Evolutionary conservation across 2,329 filamentous ascomycete genomes (phyloP).

Genomic region (Kalaharituber pfeilii): DNA sequence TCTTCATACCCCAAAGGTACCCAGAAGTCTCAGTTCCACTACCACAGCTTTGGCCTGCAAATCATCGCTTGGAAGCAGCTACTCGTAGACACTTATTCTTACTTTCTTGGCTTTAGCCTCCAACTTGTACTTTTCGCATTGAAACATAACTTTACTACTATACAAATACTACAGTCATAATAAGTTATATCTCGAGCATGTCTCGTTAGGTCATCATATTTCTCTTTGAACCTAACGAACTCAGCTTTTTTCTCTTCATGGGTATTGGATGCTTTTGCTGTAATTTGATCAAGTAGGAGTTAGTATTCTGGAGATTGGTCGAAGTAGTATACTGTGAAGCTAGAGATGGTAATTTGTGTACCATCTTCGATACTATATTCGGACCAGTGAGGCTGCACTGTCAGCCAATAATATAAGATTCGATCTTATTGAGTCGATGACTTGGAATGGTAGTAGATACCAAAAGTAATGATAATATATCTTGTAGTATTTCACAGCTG

Average conservation of each 20-base stretch:
- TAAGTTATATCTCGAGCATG: too few species aligned
- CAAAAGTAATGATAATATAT: conserved; percentile 29
- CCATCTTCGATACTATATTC: not conserved
- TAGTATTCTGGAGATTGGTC: conserved; percentile 31
- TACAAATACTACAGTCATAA: not conserved
- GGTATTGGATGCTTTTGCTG: not conserved
- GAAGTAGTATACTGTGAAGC: conserved; percentile 36
- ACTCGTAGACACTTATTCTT: not conserved
- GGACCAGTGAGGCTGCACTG: not conserved
- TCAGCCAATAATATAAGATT: conserved; percentile 28
- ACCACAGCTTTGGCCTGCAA: not conserved
- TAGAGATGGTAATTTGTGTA: conserved; percentile 7
- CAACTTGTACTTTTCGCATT: not conserved
- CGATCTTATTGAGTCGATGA: conserved; percentile 30
- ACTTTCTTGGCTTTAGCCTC: not conserved
- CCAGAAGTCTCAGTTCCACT: not conserved
- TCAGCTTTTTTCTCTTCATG: conserved; percentile 26
- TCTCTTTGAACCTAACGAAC: conserved; percentile 20
- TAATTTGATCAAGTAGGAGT: conserved; percentile 4
- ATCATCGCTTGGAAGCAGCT: not conserved
- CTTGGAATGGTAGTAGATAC: conserved; percentile 33
- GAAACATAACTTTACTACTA: not conserved
- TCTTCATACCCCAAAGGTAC: not conserved
- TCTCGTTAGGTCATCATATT: conserved; percentile 25
- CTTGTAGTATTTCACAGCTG: conserved; percentile 29